Evolutionary conservation across 768 basidiomycete genomes (phyloP).

Genomic region (Amanita polypyramis): DNA sequence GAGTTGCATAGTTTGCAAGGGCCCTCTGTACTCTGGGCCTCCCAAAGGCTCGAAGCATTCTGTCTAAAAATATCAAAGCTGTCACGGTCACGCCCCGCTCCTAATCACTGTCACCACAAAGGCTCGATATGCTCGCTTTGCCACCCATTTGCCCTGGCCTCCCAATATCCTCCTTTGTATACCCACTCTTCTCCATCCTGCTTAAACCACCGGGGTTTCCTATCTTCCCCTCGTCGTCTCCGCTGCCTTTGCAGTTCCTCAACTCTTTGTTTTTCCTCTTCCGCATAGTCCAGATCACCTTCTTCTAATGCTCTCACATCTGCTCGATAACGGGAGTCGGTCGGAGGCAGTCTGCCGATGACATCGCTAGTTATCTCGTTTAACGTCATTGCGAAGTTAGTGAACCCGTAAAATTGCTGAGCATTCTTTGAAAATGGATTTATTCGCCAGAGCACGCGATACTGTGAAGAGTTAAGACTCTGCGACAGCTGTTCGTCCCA

Average conservation of each 20-base stretch:
- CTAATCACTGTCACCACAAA: slow-evolving; percentile 41
- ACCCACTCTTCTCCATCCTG: slow-evolving; percentile 61
- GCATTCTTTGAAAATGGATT: slow-evolving; percentile 63
- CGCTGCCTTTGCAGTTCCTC: slow-evolving; percentile 74
- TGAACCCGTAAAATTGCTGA: slow-evolving; percentile 74
- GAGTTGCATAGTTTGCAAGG: slow-evolving; percentile 28
- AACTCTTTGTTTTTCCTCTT: slow-evolving; percentile 57
- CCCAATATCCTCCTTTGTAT: slow-evolving; percentile 80
- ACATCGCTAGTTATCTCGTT: slow-evolving; percentile 72
- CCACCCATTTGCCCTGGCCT: slow-evolving; percentile 58
- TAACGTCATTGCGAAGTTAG: slow-evolving; percentile 65
- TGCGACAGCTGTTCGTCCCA: slow-evolving; percentile 82
- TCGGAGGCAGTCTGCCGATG: slow-evolving; percentile 53
- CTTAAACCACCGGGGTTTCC: slow-evolving; percentile 67
- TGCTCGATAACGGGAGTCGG: slow-evolving; percentile 74
- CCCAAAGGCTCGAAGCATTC: background rate
- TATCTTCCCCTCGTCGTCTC: slow-evolving; percentile 48
- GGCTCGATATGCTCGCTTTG: slow-evolving; percentile 34
- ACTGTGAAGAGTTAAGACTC: slow-evolving; percentile 53
- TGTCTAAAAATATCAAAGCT: background rate
- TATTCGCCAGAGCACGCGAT: slow-evolving; percentile 71
- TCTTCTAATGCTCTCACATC: slow-evolving; percentile 80
- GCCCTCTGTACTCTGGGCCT: slow-evolving; percentile 5
- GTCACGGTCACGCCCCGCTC: background rate
- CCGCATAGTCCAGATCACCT: slow-evolving; percentile 61